Evolutionary conservation across 129 eudicot genomes (phyloP), one percentile per base, ranked within the genome.

Genomic region (Apium graveolens): DNA sequence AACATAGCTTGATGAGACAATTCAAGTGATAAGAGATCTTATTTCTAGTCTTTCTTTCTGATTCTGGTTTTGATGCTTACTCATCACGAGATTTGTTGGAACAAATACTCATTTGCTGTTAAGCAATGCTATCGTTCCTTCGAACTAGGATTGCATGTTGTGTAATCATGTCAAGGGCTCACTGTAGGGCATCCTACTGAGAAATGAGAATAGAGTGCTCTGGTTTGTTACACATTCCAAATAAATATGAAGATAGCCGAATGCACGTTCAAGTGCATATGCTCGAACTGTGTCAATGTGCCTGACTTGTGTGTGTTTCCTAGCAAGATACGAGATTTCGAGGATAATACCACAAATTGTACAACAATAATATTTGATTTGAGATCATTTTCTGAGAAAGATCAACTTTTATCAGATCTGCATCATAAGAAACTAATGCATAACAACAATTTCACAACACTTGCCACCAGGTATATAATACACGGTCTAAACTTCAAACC

Each of bases 171-270:
- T 91, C 79, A 93, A 35, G 45, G 93, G 85, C 5, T 93, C 94
- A 53, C 82, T 89, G 51, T 87, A 86, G 5, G 97, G 98, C 57
- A 93, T 91, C 79, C n/a, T n/a, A n/a, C n/a, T n/a, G n/a, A n/a
- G n/a, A n/a, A n/a, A n/a, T n/a, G n/a, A n/a, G n/a, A 81, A 93
- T 81, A 73, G 86, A 77, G 87, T 93, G 98, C 83, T 93, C 98
- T 5, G 97, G 98, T 76, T 93, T 93, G 85, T 93, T 39, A 39
- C 42, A 2, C 42, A 39, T 35, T 35, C 38, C 1, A 35, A 35
- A 35, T 35, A 1, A 35, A 35, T 35, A 1, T 35, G 38, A 1
- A 35, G 38, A 35, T 1, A 35, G 98, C 43, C 98, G 79, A 93
- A 93, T 14, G 98, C 98, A 14, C 97, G 90, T 77, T 90, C 98